Conservation (phyloP, 768 basidiomycete genomes). For the Lactarius sanguifluus region DNA sequence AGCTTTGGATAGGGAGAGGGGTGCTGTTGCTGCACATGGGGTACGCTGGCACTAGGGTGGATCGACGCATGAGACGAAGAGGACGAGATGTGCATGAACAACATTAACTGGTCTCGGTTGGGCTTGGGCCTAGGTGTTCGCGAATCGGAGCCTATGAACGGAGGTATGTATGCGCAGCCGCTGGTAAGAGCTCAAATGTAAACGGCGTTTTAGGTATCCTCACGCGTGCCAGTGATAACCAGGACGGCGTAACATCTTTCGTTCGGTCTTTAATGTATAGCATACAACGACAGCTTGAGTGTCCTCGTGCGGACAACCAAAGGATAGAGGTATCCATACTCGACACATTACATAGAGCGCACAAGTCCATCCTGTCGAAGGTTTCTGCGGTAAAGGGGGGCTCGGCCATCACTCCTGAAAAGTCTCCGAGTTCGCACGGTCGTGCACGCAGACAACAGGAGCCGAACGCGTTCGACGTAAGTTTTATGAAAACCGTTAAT, state of each 20-base stretch:
- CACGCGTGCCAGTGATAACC: not conserved
- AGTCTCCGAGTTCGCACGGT: not conserved
- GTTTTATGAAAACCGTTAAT: not conserved
- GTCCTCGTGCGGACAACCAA: not conserved
- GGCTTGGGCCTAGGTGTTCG: not conserved
- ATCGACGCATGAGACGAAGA: not conserved
- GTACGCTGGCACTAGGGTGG: not conserved
- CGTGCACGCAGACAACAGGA: not conserved
- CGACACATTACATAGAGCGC: no score
- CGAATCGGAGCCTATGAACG: not conserved
- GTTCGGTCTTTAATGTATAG: not conserved
- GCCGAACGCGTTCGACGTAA: not conserved
- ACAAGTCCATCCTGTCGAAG: not conserved
- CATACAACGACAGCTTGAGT: not conserved
- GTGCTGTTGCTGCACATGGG: not conserved
- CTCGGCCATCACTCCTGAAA: not conserved
- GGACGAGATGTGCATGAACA: not conserved
- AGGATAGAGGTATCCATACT: not conserved
- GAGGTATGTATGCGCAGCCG: not conserved
- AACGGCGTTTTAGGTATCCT: not conserved
- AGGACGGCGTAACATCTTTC: not conserved
- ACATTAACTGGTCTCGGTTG: not conserved
- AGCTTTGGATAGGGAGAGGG: not conserved
- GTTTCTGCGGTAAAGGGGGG: not conserved
- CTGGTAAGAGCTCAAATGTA: not conserved